phyloP scores from a whole-genome alignment of 257 asterid species.

The Cinchona pubescens region DNA sequence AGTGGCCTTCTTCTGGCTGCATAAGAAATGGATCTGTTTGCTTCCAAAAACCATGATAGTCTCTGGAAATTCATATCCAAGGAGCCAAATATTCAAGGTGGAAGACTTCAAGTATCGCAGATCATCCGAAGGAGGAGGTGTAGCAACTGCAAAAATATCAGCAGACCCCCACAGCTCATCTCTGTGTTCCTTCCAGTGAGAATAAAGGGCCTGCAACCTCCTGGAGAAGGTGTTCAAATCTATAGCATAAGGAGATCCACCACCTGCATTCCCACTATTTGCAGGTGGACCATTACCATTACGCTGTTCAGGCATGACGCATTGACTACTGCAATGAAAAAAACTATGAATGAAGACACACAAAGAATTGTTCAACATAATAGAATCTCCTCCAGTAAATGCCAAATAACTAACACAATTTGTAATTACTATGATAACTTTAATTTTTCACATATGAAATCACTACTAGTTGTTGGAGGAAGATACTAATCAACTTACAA shows the following conservation, averaged over 20 bases:
- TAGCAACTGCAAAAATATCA: constrained; percentile 50
- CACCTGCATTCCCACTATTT: constrained; percentile 32
- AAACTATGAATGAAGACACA: constrained; percentile 9
- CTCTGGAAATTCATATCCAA: constrained; percentile 74
- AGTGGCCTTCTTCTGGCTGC: constrained; percentile 60
- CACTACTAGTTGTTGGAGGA: neutral
- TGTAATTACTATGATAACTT: too few species aligned
- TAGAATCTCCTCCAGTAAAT: too few species aligned
- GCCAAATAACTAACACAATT: neutral
- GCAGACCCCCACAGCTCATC: constrained; percentile 56
- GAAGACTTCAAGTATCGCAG: constrained; percentile 67
- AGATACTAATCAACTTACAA: neutral
- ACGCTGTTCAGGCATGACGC: constrained; percentile 46
- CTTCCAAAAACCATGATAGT: constrained; percentile 63
- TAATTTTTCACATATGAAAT: neutral
- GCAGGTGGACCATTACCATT: constrained; percentile 35
- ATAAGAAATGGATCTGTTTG: constrained; percentile 49
- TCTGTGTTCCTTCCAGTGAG: constrained; percentile 51
- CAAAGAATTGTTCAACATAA: too few species aligned
- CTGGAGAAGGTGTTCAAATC: constrained; percentile 44
- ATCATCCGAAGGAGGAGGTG: constrained; percentile 66
- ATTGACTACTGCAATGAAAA: constrained; percentile 14
- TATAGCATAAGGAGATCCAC: constrained; percentile 37
- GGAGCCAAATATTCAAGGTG: constrained; percentile 61
- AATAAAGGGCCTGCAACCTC: constrained; percentile 49